Evolutionary conservation across 1,284 basidiomycete genomes (phyloP).

Genomic region (Ceratorhiza oryzae-sativae): DNA sequence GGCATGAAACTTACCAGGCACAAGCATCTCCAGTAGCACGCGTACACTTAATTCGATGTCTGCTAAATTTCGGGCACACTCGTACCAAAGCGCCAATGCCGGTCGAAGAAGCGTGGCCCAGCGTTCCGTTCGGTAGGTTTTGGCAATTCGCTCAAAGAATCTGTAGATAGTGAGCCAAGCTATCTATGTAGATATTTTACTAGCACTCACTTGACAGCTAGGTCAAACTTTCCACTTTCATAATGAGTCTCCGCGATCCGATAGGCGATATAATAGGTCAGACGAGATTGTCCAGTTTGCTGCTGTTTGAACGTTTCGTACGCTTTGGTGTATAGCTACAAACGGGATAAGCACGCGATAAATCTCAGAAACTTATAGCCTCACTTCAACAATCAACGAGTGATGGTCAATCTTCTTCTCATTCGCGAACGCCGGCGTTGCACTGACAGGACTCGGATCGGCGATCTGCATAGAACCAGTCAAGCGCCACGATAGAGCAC

Average conservation of each 20-base stretch:
- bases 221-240: slow-evolving; percentile 76
- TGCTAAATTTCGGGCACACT: slow-evolving; percentile 76
- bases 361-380: slow-evolving; percentile 37
- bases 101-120: slow-evolving; percentile 77
- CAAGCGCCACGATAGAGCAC: neutral
- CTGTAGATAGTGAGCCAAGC: slow-evolving; percentile 52
- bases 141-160: slow-evolving; percentile 88
- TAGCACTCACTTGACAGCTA: slow-evolving; percentile 72
- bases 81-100: slow-evolving; percentile 77
- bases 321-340: slow-evolving; percentile 86
- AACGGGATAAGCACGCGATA: slow-evolving; percentile 14
- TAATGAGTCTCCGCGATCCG: slow-evolving; percentile 86
- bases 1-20: slow-evolving; percentile 61
- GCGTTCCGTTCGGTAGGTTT: slow-evolving; percentile 79
- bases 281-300: slow-evolving; percentile 63
- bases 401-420: slow-evolving; percentile 91
- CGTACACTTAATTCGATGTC: slow-evolving; percentile 76
- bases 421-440: slow-evolving; percentile 65
- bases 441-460: slow-evolving; percentile 38
- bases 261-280: slow-evolving; percentile 85
- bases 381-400: slow-evolving; percentile 79
- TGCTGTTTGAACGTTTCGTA: slow-evolving; percentile 89
- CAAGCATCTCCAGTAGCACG: slow-evolving; percentile 81
- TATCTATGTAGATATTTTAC: neutral
- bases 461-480: slow-evolving; percentile 4